phyloP scores from a whole-genome alignment of 2,329 filamentous ascomycete species.

The Sordariomycetes sp. region DNA sequence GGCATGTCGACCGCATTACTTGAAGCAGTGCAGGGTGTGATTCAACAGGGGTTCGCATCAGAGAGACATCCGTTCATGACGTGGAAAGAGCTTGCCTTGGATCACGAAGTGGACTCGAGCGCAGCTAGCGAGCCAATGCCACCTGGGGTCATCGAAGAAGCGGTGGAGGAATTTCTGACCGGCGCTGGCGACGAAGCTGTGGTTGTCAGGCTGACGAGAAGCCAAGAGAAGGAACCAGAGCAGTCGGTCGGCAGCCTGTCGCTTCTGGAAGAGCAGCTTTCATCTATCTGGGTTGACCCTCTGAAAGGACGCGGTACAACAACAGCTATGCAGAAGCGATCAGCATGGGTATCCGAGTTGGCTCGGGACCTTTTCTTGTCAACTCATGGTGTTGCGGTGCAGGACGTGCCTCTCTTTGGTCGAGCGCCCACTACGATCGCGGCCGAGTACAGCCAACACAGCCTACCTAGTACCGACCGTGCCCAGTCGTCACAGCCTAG shows the following conservation, averaged over 20 bases:
- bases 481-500: constrained; percentile 13
- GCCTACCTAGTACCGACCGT: constrained; percentile 8
- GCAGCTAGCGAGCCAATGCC: constrained; percentile 11
- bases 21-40: constrained; percentile 4
- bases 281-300: constrained; percentile 21
- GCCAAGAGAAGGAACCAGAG: constrained; percentile 12
- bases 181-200: constrained; percentile 15
- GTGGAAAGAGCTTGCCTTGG: constrained; percentile 16
- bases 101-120: neutral
- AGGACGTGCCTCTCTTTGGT: constrained; percentile 20
- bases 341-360: constrained; percentile 19
- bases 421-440: too few species aligned
- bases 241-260: constrained; percentile 15
- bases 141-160: constrained; percentile 7
- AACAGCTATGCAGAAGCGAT: constrained; percentile 12
- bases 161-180: constrained; percentile 3
- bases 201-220: constrained; percentile 19
- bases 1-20: constrained; percentile 1
- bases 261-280: constrained; percentile 16
- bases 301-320: constrained; percentile 12
- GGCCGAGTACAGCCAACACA: constrained; percentile 7
- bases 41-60: constrained; percentile 14
- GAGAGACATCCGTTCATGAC: constrained; percentile 19
- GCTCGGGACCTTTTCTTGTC: constrained; percentile 24
- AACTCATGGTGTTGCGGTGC: constrained; percentile 23